These are phyloP conservation scores for Naganishia vaughanmartiniae DNA, from an alignment of 768 basidiomycete genomes.

Conservation along the genomic window DNA sequence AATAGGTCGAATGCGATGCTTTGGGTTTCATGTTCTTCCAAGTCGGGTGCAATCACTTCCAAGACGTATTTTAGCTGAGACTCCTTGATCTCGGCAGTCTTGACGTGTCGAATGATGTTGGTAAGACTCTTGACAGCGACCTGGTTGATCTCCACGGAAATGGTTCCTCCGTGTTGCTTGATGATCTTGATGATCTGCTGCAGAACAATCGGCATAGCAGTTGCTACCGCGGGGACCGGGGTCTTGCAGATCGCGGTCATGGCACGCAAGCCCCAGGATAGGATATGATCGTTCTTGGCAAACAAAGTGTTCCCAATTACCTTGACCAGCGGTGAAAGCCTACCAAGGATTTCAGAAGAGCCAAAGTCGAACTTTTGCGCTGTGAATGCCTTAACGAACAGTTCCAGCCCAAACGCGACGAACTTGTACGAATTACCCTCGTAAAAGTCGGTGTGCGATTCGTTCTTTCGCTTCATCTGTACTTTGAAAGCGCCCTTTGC, in stretches of 20 bases:
- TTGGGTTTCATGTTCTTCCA: constrained; percentile 85
- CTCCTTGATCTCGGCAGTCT: constrained; percentile 76
- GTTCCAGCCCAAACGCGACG: constrained; percentile 83
- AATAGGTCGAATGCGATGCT: constrained; percentile 81
- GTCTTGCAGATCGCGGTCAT: constrained; percentile 77
- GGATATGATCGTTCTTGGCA: constrained; percentile 70
- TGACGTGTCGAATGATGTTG: constrained; percentile 82
- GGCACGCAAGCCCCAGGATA: constrained; percentile 72
- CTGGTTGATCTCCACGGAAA: constrained; percentile 83
- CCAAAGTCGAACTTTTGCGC: constrained; percentile 82
- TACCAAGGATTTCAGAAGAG: constrained; percentile 68
- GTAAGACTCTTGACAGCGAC: constrained; percentile 82
- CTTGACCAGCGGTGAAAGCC: constrained; percentile 79
- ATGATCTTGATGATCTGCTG: constrained; percentile 80
- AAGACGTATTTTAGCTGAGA: constrained; percentile 83
- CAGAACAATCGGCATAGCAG: constrained; percentile 76
- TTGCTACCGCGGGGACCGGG: constrained; percentile 70
- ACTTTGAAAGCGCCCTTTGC: constrained; percentile 65
- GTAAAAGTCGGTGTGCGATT: constrained; percentile 65
- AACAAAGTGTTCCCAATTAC: constrained; percentile 90
- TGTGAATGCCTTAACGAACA: constrained; percentile 81
- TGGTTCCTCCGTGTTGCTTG: constrained; percentile 72
- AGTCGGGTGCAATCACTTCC: constrained; percentile 78
- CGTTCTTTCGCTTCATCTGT: constrained; percentile 68
- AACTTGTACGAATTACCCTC: constrained; percentile 87